A percentile compares a stretch with the other conserved stretches of the same genome.
Conservation (phyloP, 2,329 filamentous ascomycete genomes). For the Neonectria ditissima region DNA sequence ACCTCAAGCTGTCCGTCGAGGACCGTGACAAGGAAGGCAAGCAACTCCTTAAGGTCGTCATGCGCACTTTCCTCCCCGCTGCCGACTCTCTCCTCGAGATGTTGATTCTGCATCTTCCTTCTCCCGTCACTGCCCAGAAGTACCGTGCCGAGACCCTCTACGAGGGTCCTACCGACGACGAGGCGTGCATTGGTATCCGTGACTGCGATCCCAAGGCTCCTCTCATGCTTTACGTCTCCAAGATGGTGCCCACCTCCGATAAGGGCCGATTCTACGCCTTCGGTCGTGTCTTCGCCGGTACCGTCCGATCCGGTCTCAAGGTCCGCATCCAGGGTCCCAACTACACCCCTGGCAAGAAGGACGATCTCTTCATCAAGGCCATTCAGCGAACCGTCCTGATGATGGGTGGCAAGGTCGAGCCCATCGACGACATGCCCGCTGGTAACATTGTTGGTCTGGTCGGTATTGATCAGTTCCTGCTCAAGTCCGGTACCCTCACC, state of each 20-base stretch:
- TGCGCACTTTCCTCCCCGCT: slow-evolving; percentile 98
- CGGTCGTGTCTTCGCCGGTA: slow-evolving; percentile 99
- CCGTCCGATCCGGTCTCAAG: slow-evolving; percentile 96
- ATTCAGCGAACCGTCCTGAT: slow-evolving; percentile 99
- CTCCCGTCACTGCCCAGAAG: slow-evolving; percentile 92
- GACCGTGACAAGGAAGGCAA: slow-evolving; percentile 98
- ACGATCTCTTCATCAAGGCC: slow-evolving; percentile 98
- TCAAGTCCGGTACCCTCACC: slow-evolving; percentile 99
- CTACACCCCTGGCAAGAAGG: slow-evolving; percentile 98
- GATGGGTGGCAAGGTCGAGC: slow-evolving; percentile 99
- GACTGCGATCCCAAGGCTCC: slow-evolving; percentile 98
- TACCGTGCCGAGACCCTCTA: slow-evolving; percentile 99
- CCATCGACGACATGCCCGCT: slow-evolving; percentile 98
- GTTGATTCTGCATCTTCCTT: slow-evolving; percentile 99
- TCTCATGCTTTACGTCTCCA: slow-evolving; percentile 99
- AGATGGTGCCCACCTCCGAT: slow-evolving; percentile 99
- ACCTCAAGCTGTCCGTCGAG: slow-evolving; percentile 87
- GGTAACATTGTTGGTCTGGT: slow-evolving; percentile 99
- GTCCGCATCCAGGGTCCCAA: slow-evolving; percentile 99
- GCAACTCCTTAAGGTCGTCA: slow-evolving; percentile 96
- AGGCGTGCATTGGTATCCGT: slow-evolving; percentile 94
- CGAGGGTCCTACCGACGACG: slow-evolving; percentile 95
- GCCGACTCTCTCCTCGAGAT: slow-evolving; percentile 99
- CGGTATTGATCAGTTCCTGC: slow-evolving; percentile 99
- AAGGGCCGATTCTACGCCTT: slow-evolving; percentile 99